phyloP scores from a whole-genome alignment of 2,329 filamentous ascomycete species.

The Colletotrichum acutatum region DNA sequence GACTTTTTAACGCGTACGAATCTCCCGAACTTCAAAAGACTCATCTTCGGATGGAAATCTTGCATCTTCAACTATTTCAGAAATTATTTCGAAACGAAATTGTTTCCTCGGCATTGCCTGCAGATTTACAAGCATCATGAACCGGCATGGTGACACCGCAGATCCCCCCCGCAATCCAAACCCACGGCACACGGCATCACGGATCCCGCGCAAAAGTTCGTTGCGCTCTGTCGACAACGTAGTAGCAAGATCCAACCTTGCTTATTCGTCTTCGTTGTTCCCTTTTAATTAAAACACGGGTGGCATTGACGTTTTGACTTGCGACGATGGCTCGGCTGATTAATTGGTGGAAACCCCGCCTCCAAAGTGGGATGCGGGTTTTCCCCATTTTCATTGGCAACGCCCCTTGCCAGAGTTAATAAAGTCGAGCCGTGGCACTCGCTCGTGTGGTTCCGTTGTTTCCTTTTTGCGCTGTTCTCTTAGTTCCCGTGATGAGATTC shows the following conservation, averaged over 20 bases:
- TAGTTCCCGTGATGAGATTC: constrained; percentile 14
- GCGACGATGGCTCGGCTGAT: background rate
- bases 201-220: too few species aligned
- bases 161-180: constrained; percentile 15
- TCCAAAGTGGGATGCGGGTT: constrained; percentile 1
- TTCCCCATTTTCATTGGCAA: constrained; percentile 1
- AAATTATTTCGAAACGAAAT: background rate
- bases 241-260: background rate
- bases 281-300: background rate
- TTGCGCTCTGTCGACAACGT: background rate
- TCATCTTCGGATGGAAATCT: fast-evolving
- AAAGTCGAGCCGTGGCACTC: constrained; percentile 15
- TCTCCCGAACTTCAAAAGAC: background rate
- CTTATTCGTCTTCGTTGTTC: background rate
- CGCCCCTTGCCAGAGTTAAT: background rate
- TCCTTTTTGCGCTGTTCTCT: constrained; percentile 4
- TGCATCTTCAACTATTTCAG: background rate
- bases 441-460: constrained; percentile 30
- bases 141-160: background rate
- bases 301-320: background rate
- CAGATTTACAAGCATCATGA: background rate
- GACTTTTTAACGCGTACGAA: too few species aligned
- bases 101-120: background rate
- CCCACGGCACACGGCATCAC: background rate
- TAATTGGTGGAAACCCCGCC: constrained; percentile 12